A percentile compares a stretch with the other conserved stretches of the same genome.
phyloP scores from a whole-genome alignment of 2,329 filamentous ascomycete species.

The Colletotrichum acutatum region DNA sequence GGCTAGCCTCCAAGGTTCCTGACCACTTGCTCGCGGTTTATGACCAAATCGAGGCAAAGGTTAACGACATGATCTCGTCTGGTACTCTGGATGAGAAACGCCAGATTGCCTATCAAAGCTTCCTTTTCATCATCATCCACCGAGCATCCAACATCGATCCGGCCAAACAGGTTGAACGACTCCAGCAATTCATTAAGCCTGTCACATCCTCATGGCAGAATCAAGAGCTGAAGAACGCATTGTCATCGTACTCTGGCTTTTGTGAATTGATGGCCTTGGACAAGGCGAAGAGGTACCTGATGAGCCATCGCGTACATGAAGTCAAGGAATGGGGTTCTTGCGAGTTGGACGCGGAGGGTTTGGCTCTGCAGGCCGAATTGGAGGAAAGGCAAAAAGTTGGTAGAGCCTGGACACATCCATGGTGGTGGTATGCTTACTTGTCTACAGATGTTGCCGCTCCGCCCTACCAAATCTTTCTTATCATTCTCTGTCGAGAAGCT shows the following conservation, averaged over 20 bases:
- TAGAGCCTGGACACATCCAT: neutral
- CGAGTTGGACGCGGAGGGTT: conserved; percentile 81
- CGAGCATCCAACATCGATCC: conserved; percentile 81
- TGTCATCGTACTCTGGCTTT: conserved; percentile 83
- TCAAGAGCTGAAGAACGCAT: conserved; percentile 71
- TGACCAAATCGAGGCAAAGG: conserved; percentile 83
- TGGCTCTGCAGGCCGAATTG: conserved; percentile 81
- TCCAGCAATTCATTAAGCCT: conserved; percentile 84
- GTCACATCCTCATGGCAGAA: conserved; percentile 85
- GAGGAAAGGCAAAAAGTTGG: conserved; percentile 77
- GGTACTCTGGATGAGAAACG: conserved; percentile 83
- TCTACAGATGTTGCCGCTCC: conserved; percentile 75
- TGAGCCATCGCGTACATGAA: conserved; percentile 76
- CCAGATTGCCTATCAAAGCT: conserved; percentile 86
- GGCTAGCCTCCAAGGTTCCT: conserved; percentile 89
- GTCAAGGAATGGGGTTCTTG: conserved; percentile 86
- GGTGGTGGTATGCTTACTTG: conserved; percentile 1
- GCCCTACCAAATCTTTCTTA: conserved; percentile 91
- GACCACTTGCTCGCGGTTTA: conserved; percentile 91
- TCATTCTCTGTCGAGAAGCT: conserved; percentile 92
- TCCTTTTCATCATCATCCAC: conserved; percentile 94
- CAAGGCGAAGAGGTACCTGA: conserved; percentile 83
- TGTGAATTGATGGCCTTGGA: conserved; percentile 83
- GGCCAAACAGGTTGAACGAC: conserved; percentile 74
- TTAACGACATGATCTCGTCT: conserved; percentile 81